phyloP scores from a whole-genome alignment of 306 rosid genomes.

The peach (Prunus persica) region Prunus_persica_NCBIv2 NC_034009.1:9579001-9579500 shows the following conservation, averaged over 20 bases:
- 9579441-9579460: constrained; percentile 92
- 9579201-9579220: constrained; percentile 19
- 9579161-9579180: neutral
- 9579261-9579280: constrained; percentile 89
- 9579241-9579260: constrained; percentile 83
- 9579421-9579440: constrained; percentile 83
- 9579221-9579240: constrained; percentile 61
- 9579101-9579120: neutral
- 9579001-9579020: neutral
- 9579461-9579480: constrained; percentile 72
- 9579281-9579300: constrained; percentile 86
- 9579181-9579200: neutral
- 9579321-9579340: constrained; percentile 1
- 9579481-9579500: constrained; percentile 91
- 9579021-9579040: neutral
- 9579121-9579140: neutral
- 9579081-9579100: neutral
- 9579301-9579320: constrained; percentile 8
- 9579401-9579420: constrained; percentile 87
- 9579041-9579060: neutral
- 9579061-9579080: neutral
- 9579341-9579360: constrained; percentile 26
- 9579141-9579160: neutral
- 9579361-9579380: constrained; percentile 55
- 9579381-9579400: constrained; percentile 98